These are phyloP conservation scores for Botrytis medusae DNA, from an alignment of 2,329 filamentous ascomycete species.

Conservation along the genomic window DNA sequence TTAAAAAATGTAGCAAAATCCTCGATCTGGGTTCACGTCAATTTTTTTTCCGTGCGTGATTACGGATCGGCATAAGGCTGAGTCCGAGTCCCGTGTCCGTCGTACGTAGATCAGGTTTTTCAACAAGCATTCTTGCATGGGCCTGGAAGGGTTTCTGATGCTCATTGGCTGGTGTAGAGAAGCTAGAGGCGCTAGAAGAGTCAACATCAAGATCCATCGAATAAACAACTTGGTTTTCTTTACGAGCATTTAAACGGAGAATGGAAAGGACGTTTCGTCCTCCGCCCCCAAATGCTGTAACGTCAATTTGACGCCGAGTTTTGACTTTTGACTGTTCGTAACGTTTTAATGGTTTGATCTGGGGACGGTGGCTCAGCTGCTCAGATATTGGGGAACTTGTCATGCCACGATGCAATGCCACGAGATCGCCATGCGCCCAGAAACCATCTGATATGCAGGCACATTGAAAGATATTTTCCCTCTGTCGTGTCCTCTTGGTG, in stretches of 20 bases:
- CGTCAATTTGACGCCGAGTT: neutral
- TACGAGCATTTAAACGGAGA: neutral
- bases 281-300: neutral
- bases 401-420: neutral
- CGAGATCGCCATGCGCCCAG: neutral
- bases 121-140: neutral
- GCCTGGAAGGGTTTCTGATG: neutral
- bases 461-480: neutral
- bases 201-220: neutral
- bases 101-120: neutral
- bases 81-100: constrained; percentile 6
- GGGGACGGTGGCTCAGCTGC: neutral
- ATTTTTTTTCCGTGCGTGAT: constrained; percentile 9
- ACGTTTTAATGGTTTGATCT: neutral
- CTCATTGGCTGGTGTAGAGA: neutral
- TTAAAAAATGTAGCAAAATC: neutral
- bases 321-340: neutral
- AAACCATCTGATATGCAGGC: constrained; percentile 1
- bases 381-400: neutral
- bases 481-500: neutral
- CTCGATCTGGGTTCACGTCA: neutral
- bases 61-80: constrained; percentile 18
- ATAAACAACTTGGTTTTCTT: neutral
- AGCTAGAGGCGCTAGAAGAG: neutral
- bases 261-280: neutral